Conservation (phyloP, 1,284 basidiomycete genomes). For the Puccinia brachypodii region DNA sequence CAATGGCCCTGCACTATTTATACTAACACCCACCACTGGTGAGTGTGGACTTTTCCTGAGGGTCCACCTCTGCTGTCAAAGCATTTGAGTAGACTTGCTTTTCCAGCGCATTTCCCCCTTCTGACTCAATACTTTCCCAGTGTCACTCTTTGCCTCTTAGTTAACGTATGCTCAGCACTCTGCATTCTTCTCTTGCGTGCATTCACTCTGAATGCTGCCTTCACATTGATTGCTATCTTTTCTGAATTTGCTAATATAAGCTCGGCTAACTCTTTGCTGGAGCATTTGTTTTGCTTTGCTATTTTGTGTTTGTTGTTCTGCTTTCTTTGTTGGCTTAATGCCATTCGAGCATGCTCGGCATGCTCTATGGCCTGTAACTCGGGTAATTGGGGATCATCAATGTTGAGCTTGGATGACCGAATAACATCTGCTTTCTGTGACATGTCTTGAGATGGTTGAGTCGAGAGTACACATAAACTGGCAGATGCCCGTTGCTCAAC, state of each 20-base stretch:
- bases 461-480: slow-evolving; percentile 6
- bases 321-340: neutral
- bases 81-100: no score
- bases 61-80: no score
- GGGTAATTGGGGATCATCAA: slow-evolving; percentile 11
- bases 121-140: no score
- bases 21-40: no score
- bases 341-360: neutral
- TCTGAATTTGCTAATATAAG: neutral
- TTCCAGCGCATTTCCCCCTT: no score
- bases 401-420: neutral
- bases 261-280: neutral
- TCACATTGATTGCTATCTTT: neutral
- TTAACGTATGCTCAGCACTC: neutral
- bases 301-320: neutral
- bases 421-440: neutral
- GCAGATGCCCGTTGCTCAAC: neutral
- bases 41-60: no score
- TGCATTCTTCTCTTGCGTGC: neutral
- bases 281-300: neutral
- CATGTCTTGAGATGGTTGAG: neutral
- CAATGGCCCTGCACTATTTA: no score
- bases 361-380: neutral
- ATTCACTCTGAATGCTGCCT: neutral
- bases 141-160: neutral